phyloP scores from a whole-genome alignment of 1,139 yeast genomes.

The Kurtzmaniella natalensis region DNA sequence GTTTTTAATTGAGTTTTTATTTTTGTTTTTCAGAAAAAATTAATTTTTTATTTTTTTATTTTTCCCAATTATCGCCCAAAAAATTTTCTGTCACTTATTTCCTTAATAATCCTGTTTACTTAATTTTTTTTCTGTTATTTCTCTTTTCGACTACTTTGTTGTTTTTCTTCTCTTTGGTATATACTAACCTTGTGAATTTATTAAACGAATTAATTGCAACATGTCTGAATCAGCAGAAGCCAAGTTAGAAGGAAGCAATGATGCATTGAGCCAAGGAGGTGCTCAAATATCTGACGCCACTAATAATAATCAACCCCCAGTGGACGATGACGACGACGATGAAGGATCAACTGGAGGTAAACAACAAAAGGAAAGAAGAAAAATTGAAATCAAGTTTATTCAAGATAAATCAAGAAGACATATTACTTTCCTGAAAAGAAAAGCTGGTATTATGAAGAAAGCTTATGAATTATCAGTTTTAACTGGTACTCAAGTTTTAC shows the following conservation, averaged over 20 bases:
- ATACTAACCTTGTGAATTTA: conserved; percentile 11
- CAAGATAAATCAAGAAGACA: conserved; percentile 97
- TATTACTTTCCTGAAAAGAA: conserved; percentile 94
- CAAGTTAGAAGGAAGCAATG: conserved; percentile 36
- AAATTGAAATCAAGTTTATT: conserved; percentile 93
- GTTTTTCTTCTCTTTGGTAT: neutral
- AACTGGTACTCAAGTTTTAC: conserved; percentile 93
- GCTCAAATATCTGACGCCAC: conserved; percentile 16
- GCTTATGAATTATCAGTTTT: conserved; percentile 94
- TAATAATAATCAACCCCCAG: conserved; percentile 22
- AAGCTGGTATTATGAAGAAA: conserved; percentile 98
- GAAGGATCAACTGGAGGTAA: conserved; percentile 59
- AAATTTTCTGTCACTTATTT: neutral
- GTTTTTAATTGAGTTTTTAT: neutral
- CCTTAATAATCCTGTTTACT: conserved; percentile 1
- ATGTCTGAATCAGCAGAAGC: conserved; percentile 40
- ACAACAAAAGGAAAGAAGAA: conserved; percentile 79
- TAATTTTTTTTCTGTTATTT: conserved; percentile 1
- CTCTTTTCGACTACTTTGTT: conserved; percentile 3
- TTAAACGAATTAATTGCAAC: too few species aligned
- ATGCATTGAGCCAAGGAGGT: conserved; percentile 22
- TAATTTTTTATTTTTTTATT: too few species aligned
- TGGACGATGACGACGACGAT: conserved; percentile 58
- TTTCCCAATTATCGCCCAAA: too few species aligned
- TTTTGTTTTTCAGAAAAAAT: neutral